A percentile compares a stretch with the other conserved stretches of the same genome.
phyloP scores from a whole-genome alignment of 345 rosid genomes.

The Gossypium stocksii region DNA sequence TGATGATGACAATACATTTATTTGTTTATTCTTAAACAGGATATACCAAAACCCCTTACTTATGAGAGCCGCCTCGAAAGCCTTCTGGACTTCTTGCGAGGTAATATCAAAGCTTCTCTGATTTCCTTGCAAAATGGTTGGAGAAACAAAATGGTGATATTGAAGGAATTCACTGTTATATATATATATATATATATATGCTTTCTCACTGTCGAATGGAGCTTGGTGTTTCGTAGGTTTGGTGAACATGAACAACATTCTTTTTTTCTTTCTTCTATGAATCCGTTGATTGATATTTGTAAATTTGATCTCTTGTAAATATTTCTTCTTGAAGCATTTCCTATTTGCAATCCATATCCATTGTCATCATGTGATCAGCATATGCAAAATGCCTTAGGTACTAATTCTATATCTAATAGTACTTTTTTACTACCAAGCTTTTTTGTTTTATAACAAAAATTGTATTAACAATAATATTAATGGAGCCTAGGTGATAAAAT shows the following conservation, averaged over 20 bases:
- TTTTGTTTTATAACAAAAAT: no score
- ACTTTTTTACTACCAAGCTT: neutral
- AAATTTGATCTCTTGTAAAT: conserved; percentile 34
- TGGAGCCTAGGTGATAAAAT: neutral
- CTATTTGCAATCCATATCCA: conserved; percentile 30
- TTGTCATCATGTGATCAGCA: neutral
- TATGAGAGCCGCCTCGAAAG: conserved; percentile 69
- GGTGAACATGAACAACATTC: conserved; percentile 24
- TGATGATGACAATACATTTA: neutral
- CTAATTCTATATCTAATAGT: neutral
- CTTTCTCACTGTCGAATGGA: conserved; percentile 15
- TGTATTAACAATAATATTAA: neutral
- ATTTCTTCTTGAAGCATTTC: conserved; percentile 15
- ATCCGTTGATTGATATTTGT: conserved; percentile 17
- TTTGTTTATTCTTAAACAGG: conserved; percentile 32
- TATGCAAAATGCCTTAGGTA: neutral
- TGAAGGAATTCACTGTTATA: conserved; percentile 19
- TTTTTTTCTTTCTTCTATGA: conserved; percentile 19
- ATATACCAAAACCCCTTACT: conserved; percentile 86
- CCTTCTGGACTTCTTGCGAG: conserved; percentile 85
- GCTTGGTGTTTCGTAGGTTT: conserved; percentile 20
- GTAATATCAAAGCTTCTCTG: conserved; percentile 86
- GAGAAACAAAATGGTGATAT: conserved; percentile 1
- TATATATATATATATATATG: conserved; percentile 5
- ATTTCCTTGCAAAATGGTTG: conserved; percentile 11